Evolutionary conservation across 176 grass and related monocot genomes (phyloP), one percentile per base, ranked within the genome.

Genomic region (Oryza coarctata): DNA sequence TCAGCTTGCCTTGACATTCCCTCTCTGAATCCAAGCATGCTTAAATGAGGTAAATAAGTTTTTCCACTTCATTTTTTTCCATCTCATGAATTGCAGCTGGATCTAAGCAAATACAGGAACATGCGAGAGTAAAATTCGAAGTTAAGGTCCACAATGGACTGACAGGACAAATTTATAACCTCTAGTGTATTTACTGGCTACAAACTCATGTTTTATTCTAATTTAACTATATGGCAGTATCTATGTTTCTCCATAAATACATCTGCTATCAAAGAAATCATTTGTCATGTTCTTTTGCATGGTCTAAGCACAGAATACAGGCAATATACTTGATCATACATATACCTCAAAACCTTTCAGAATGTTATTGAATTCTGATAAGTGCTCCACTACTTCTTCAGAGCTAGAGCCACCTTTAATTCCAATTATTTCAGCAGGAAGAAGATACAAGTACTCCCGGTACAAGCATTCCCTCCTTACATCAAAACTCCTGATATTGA

Each of bases 381-480:
- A 74, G 82, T 95, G 91, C 18, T 90, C 85, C 57, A 80, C 30
- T 41, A 95, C 65, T 92, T 95, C 92, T 68, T 84, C 81, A 65
- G 70, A 83, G 87, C 76, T 92, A 83, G 70, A 91, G 82, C 62
- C 73, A 70, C 44, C 58, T 85, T 87, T 77, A 34, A 99, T 99
- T 76, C 96, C 96, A 87, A 95, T 93, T 78, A 93, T 86, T 91
- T 95, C 87, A 74, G 90, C 93, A 85, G 96, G 96, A 55, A 99
- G 82, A 81, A 99, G 91, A 86, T 99, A 94, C 3, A 88, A 95
- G 74, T 95, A 94, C 50, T 89, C 85, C 26, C 89, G 85, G 50
- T 91, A 90, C 71, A 77, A 68, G 62, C 96, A 99, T 75, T 99
- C 96, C 82, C 80, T 90, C 85, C 93, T 99, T 75, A 92, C 91